Percentiles rank a stretch among this genome's conserved stretches.
Conservation (phyloP, 306 rosid genomes). For the Cajanus cajan region DNA sequence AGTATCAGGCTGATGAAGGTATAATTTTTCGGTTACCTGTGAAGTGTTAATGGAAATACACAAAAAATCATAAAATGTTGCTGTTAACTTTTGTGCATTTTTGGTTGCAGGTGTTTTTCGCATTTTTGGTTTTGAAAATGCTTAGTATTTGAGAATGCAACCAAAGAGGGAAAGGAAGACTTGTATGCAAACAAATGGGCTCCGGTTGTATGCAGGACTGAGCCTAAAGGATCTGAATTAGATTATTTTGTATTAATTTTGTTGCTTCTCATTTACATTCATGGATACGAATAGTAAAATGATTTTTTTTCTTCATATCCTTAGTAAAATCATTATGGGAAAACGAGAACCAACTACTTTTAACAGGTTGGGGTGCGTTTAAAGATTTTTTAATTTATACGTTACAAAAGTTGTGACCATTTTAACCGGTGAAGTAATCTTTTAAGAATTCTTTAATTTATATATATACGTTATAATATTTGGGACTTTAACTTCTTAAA, state of each 20-base stretch:
- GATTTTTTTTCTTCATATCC: neutral
- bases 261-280: neutral
- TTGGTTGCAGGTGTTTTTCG: conserved; percentile 79
- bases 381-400: neutral
- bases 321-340: neutral
- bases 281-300: neutral
- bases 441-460: no score
- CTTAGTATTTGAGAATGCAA: conserved; percentile 32
- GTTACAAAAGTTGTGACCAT: neutral
- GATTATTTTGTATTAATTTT: neutral
- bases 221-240: neutral
- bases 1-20: conserved; percentile 98
- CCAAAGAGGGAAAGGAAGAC: neutral
- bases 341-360: no score
- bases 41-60: neutral
- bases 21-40: neutral
- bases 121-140: conserved; percentile 80
- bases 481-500: no score
- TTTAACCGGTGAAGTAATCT: no score
- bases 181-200: neutral
- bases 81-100: conserved; percentile 24
- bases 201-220: neutral
- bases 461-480: no score
- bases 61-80: neutral
- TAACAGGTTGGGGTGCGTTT: no score